Base-by-base conservation (phyloP, 306 rosid genomes). In the barrel medic (Medicago truncatula) region DNA sequence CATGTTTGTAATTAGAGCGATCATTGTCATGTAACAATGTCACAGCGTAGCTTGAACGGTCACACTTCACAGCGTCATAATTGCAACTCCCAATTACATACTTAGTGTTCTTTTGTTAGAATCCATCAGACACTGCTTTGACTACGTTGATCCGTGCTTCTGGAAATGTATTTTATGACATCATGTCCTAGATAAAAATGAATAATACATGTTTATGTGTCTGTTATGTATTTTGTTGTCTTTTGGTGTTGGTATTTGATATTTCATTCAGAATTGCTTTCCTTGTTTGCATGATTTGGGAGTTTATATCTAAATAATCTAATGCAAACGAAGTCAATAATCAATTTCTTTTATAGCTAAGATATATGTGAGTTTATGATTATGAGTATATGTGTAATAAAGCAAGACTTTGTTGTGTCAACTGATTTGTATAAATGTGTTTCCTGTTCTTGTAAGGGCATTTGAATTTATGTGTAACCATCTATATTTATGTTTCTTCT, bases 381-480 rank as follows among this genome's bases (percentile, higher is more conserved):
- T 21, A 56, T 43, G 23, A 39, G 36, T 57, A 63, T 49, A 18
- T 59, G 76, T 12, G 12, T 50, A n/a, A n/a, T 17, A 17, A 16
- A 41, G 4, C 46, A 5, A 44, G 79, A 67, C 82, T 71, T 76
- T 40, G 70, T 20, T 53, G 25, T 54, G 74, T 57, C 34, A 36
- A 44, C 65, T 74, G 21, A 62, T 58, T 65, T 50, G 46, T 39
- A 57, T 8, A 53, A 9, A 57, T 63, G 73, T 36, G 20, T 60
- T 54, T 72, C 14, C 9, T 56, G 59, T 47, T 75, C 77, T 64
- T 40, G 57, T 67, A 18, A 13, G 39, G 65, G 44, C 8, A 11
- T 58, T 77, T 77, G 82, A 61, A 44, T 81, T 77, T 60, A 62
- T 62, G 40, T 64, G 28, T 78, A 50, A 70, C 31, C 67, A 65